Evolutionary conservation across 345 rosid species (phyloP).

Genomic region (Arabidopsis arenosa): DNA sequence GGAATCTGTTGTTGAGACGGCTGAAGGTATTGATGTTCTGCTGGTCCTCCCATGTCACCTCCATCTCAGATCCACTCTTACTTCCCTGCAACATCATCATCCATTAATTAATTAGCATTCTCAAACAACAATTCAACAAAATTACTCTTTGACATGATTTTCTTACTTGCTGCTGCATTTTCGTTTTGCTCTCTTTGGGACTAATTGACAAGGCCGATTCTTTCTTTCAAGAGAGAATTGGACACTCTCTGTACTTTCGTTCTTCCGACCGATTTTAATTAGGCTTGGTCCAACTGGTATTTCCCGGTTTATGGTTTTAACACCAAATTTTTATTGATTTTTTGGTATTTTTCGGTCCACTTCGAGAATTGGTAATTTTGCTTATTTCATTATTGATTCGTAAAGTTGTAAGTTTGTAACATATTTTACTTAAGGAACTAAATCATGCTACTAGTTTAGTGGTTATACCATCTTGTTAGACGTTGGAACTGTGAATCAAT

Average conservation of each 20-base stretch:
- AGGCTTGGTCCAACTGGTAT: background rate
- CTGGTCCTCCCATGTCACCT: constrained; percentile 98
- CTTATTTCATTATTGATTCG: too few species aligned
- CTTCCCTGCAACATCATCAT: constrained; percentile 52
- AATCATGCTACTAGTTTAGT: too few species aligned
- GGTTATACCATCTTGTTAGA: too few species aligned
- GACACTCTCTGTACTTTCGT: background rate
- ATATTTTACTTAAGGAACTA: too few species aligned
- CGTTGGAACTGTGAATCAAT: too few species aligned
- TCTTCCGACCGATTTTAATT: background rate
- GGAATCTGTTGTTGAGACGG: constrained; percentile 82
- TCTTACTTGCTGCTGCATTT: constrained; percentile 43
- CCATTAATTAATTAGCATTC: background rate
- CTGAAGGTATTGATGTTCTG: constrained; percentile 88
- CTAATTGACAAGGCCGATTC: background rate
- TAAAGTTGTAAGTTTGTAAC: too few species aligned
- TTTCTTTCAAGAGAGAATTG: too few species aligned
- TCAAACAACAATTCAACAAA: background rate
- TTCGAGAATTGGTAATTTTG: too few species aligned
- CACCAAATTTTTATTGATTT: background rate
- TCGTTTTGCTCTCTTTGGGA: background rate
- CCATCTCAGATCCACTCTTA: constrained; percentile 69
- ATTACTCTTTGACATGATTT: background rate
- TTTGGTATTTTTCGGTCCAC: too few species aligned
- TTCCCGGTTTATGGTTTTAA: background rate